phyloP scores from a whole-genome alignment of 345 rosid species.

The Camelina neglecta region DNA sequence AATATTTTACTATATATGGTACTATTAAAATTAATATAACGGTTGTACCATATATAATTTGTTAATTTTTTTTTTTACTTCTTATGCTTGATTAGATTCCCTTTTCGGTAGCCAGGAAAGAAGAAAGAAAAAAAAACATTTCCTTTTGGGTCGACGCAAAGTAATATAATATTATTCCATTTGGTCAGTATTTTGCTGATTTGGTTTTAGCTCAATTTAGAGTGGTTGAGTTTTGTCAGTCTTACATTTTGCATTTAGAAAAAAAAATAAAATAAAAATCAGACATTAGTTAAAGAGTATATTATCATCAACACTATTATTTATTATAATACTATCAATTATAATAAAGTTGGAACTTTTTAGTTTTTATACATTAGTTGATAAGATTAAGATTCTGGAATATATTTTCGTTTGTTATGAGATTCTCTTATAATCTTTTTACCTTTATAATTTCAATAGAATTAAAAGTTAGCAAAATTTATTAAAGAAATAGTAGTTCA shows the following conservation, averaged over 20 bases:
- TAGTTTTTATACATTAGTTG: too few relatives aligned
- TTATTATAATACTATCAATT: background rate
- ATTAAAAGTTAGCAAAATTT: too few relatives aligned
- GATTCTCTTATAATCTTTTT: too few relatives aligned
- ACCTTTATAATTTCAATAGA: too few relatives aligned
- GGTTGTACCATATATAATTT: background rate
- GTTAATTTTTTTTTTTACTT: background rate
- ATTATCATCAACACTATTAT: background rate
- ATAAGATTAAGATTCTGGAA: too few relatives aligned
- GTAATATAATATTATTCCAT: background rate
- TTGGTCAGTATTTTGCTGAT: constrained; percentile 24
- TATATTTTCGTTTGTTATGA: too few relatives aligned
- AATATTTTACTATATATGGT: too few relatives aligned
- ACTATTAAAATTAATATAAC: background rate
- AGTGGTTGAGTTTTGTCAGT: background rate
- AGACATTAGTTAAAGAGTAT: background rate
- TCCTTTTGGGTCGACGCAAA: constrained; percentile 21
- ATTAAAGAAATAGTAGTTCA: too few relatives aligned
- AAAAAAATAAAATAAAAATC: background rate
- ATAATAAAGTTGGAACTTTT: too few relatives aligned
- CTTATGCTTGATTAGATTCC: constrained; percentile 27
- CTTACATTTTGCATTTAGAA: background rate
- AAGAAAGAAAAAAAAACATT: constrained; percentile 2
- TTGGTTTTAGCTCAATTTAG: constrained; percentile 1
- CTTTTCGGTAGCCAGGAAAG: background rate